A percentile compares a stretch with the other conserved stretches of the same genome.
phyloP scores from a whole-genome alignment of 768 basidiomycete genomes.

The Gloeopeniophorella convolvens region DNA sequence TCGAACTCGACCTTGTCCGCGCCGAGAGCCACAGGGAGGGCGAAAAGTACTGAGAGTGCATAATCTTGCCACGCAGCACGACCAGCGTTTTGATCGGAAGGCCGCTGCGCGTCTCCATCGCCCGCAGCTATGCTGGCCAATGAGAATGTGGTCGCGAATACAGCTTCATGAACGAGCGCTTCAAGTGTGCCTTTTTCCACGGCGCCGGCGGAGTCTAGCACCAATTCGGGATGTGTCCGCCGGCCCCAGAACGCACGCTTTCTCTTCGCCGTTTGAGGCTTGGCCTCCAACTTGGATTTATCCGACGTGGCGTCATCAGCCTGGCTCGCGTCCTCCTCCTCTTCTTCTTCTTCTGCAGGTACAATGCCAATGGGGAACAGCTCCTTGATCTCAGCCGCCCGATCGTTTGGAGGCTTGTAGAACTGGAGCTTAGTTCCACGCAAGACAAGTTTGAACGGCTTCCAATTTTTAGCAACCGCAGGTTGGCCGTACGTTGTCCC shows the following conservation, averaged over 20 bases:
- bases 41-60: constrained; percentile 53
- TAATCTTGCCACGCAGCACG: constrained; percentile 51
- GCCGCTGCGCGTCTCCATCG: constrained; percentile 14
- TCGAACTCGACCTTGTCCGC: constrained; percentile 60
- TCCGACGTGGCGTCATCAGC: constrained; percentile 24
- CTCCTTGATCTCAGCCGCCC: constrained; percentile 55
- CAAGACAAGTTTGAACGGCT: constrained; percentile 76
- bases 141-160: constrained; percentile 67
- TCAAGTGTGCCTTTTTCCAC: constrained; percentile 68
- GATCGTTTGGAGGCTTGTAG: constrained; percentile 76
- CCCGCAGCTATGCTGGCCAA: background rate
- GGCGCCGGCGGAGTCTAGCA: constrained; percentile 32
- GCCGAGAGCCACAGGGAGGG: constrained; percentile 51
- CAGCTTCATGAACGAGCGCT: constrained; percentile 73
- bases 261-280: constrained; percentile 35
- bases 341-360: constrained; percentile 46
- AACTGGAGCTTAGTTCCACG: constrained; percentile 83
- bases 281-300: constrained; percentile 32
- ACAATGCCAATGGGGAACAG: constrained; percentile 67
- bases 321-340: constrained; percentile 34
- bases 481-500: constrained; percentile 24
- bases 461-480: constrained; percentile 61
- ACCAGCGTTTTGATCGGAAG: constrained; percentile 9
- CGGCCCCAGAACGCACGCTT: constrained; percentile 76
- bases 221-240: constrained; percentile 64